These are phyloP conservation scores for Phytophthora melonis DNA, from an alignment of 352 stramenopile genomes.

Conservation along the genomic window DNA sequence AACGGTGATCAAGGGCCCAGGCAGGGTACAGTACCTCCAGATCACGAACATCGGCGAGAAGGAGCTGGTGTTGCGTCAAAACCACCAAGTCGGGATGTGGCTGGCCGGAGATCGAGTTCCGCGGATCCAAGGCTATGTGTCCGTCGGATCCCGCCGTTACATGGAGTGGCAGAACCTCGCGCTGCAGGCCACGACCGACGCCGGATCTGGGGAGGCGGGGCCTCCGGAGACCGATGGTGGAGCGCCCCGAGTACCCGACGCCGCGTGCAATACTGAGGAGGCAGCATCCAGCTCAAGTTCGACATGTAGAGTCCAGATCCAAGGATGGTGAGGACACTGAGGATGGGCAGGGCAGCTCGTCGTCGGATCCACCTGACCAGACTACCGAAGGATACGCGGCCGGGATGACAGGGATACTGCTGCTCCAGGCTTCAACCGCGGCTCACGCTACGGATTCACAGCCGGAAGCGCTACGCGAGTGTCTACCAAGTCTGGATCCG, in stretches of 20 bases:
- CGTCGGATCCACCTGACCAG: background rate
- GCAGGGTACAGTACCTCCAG: conserved; percentile 2
- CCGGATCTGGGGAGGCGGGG: too few relatives aligned
- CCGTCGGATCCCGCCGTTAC: too few relatives aligned
- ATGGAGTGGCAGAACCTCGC: too few relatives aligned
- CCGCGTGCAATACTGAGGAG: background rate
- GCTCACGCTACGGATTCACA: too few relatives aligned
- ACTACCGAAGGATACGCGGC: background rate
- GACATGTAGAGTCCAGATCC: background rate
- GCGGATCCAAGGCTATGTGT: conserved; percentile 12
- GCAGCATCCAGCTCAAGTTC: background rate
- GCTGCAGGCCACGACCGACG: background rate
- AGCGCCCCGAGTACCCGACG: background rate
- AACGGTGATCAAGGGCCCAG: too few relatives aligned
- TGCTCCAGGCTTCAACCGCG: too few relatives aligned
- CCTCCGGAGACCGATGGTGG: background rate
- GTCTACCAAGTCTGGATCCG: too few relatives aligned
- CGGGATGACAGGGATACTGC: too few relatives aligned
- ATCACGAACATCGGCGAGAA: conserved; percentile 12
- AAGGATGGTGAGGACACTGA: background rate
- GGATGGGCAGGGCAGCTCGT: background rate
- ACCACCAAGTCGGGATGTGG: conserved; percentile 12
- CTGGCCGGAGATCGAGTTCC: conserved; percentile 10
- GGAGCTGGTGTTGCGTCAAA: background rate
- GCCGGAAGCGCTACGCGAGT: too few relatives aligned